phyloP scores from a whole-genome alignment of 2,329 filamentous ascomycete species.

The Microthyrium microscopicum region DNA sequence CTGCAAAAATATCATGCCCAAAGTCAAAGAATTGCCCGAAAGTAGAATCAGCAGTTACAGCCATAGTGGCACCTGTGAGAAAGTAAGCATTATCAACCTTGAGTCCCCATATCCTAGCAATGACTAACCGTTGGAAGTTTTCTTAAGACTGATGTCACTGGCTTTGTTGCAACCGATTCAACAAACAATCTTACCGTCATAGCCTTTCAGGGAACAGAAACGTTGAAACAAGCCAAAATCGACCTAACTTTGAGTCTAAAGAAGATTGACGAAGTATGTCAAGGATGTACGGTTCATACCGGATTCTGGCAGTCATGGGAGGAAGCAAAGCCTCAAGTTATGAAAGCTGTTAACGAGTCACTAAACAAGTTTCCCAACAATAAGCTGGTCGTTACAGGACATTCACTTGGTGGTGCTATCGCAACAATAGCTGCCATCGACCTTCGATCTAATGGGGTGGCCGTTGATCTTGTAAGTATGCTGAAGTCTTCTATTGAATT shows the following conservation, averaged over 20 bases:
- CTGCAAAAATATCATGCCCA: conserved; percentile 20
- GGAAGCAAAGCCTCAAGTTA: conserved; percentile 30
- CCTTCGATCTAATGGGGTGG: conserved; percentile 32
- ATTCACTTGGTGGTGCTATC: conserved; percentile 52
- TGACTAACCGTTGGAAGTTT: too few relatives aligned
- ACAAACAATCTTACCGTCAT: conserved; percentile 39
- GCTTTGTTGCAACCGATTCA: conserved; percentile 29
- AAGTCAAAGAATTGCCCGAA: conserved; percentile 28
- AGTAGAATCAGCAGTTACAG: conserved; percentile 32
- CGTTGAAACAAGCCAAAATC: conserved; percentile 44
- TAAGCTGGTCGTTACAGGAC: conserved; percentile 43
- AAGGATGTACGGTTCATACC: conserved; percentile 34
- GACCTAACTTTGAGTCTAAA: conserved; percentile 30
- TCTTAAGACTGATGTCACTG: conserved; percentile 26
- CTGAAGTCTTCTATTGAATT: conserved; percentile 1
- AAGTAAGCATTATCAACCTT: conserved; percentile 2
- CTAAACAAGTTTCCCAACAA: not conserved
- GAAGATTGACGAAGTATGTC: conserved; percentile 23
- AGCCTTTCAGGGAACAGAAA: conserved; percentile 41
- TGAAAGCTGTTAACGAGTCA: conserved; percentile 23
- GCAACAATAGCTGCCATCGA: conserved; percentile 42
- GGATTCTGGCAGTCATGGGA: conserved; percentile 44
- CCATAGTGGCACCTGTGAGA: conserved; percentile 6
- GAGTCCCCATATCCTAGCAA: too few relatives aligned
- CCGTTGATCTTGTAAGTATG: conserved; percentile 29